Percentiles rank a stretch among this genome's conserved stretches.
Conservation (phyloP, 345 rosid genomes). For the Salix exigua region DNA sequence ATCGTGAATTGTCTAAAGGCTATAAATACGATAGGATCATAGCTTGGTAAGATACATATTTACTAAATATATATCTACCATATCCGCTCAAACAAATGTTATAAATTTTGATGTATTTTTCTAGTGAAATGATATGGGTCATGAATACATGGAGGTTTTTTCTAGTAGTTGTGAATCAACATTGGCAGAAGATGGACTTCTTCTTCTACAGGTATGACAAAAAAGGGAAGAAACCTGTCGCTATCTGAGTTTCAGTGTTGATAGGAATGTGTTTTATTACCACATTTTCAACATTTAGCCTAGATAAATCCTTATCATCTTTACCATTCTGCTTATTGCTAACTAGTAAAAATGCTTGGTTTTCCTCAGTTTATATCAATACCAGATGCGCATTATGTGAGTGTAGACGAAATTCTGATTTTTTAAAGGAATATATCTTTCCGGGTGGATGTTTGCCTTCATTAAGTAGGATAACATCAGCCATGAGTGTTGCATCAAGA, state of each 20-base stretch:
- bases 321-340: not conserved
- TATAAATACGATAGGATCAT: conserved; percentile 73
- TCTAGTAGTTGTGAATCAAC: conserved; percentile 68
- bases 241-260: no score
- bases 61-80: no score
- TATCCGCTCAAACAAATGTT: not conserved
- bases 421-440: conserved; percentile 89
- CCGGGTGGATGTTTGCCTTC: conserved; percentile 92
- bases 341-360: not conserved
- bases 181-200: conserved; percentile 66
- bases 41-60: conserved; percentile 51
- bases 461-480: conserved; percentile 63
- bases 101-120: not conserved
- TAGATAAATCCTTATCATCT: not conserved
- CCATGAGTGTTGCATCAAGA: conserved; percentile 70
- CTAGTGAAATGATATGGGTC: conserved; percentile 93
- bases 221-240: not conserved
- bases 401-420: conserved; percentile 77
- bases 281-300: not conserved
- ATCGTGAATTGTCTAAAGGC: conserved; percentile 57
- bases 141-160: conserved; percentile 84
- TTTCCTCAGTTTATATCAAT: conserved; percentile 65
- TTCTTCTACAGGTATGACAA: conserved; percentile 68
- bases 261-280: not conserved
- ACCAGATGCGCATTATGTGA: conserved; percentile 77